Percentiles rank a stretch among this genome's conserved stretches.
Evolutionary conservation across 1,139 yeast genomes (phyloP).

Genomic region (Saccharomyces hybrid): DNA sequence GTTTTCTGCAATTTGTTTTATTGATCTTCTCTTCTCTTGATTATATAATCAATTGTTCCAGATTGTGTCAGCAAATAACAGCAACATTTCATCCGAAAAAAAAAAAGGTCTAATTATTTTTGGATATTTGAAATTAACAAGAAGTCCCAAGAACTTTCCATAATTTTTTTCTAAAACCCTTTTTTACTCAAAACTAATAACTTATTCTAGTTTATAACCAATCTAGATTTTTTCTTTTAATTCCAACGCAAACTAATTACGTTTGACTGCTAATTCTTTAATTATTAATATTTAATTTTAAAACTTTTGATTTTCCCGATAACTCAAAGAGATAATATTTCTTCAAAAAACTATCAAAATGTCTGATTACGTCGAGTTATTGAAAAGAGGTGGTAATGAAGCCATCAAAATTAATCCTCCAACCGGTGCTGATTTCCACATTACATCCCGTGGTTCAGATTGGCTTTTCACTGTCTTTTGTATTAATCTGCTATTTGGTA

Average conservation of each 20-base stretch:
- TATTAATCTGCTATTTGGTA: no score
- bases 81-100: neutral
- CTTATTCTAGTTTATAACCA: neutral
- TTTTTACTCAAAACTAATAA: neutral
- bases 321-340: neutral
- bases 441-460: no score
- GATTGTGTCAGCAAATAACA: neutral
- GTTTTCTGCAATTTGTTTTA: neutral
- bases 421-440: no score
- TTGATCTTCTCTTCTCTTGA: neutral
- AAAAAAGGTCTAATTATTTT: neutral
- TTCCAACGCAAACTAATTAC: neutral
- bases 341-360: slow-evolving; percentile 9
- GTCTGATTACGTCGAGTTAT: no score
- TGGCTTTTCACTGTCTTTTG: no score
- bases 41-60: neutral
- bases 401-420: no score
- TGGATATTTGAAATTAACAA: neutral
- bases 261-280: neutral
- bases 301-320: neutral
- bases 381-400: no score
- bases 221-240: neutral
- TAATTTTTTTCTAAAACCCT: neutral
- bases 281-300: neutral
- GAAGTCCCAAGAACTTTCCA: neutral